Base-by-base conservation (phyloP, 768 basidiomycete genomes). In the Gymnopilus dilepis region DNA sequence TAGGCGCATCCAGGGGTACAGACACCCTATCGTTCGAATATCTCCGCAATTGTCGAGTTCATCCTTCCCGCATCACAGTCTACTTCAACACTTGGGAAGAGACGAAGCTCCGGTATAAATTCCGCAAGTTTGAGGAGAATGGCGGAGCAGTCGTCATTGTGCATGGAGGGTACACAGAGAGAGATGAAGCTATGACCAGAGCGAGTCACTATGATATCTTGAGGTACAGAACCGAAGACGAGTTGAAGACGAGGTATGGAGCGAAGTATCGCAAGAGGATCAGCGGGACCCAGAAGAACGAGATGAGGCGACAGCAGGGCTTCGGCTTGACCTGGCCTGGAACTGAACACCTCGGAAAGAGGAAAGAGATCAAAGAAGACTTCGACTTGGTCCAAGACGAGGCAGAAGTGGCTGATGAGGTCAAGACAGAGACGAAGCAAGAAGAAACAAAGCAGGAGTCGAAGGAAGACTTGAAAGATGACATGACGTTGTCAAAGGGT, bases 161-260 rank as follows among this genome's bases (percentile, higher is more conserved):
- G 2, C 63, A 70, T 15, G 60, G 66, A 3, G 63, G 64, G 15
- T 68, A 71, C 56, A 69, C 67, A 6, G 67, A 69, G 38, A 54
- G 71, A 43, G 72, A 74, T 53, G 71, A 66, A 40, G 70, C 68
- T 28, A 71, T 73, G 71, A 72, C 70, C 4, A 43, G 67, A 2
- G 71, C 62, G 0, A 72, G 68, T 21, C 69, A 73, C 57, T 74
- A 74, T 43, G 73, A 74, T 65, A 72, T 74, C 24, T 45, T 73
- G 47, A 60, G 69, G 31, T 73, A 72, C 50, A 61, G 67, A 37
- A 73, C 71, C 8, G 71, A 70, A 41, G 65, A 67, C 17, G 71
- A 73, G 48, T 69, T 63, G 47, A 59, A 65, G 0, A 60, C 38
- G 17, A 31, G 67, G 8, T 73, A 72, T 62, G 72, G 70, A 9